Percentiles rank a stretch among this genome's conserved stretches.
Conservation (phyloP, 352 stramenopile species). For the Globisporangium nunn region DNA sequence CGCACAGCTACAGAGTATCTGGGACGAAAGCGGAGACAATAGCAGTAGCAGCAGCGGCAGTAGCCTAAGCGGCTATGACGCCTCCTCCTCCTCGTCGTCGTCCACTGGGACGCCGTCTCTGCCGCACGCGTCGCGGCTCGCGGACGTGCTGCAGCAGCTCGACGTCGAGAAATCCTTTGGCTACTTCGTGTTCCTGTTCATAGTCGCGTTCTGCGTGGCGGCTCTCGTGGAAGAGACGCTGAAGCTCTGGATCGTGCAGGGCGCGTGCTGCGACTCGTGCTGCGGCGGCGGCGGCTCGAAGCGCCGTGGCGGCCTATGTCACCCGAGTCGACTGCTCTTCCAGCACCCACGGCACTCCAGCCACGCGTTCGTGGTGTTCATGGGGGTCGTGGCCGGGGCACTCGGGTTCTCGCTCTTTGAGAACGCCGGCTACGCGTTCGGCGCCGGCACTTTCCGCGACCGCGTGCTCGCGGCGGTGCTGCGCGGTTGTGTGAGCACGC, state of each 20-base stretch:
- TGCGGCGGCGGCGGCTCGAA: slow-evolving; percentile 7
- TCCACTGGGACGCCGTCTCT: neutral
- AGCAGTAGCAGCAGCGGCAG: neutral
- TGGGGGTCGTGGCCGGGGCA: slow-evolving; percentile 37
- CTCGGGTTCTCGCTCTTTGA: slow-evolving; percentile 62
- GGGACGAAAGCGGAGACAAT: slow-evolving; percentile 2
- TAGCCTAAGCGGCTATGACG: neutral
- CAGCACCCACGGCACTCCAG: slow-evolving; percentile 34
- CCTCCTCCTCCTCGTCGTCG: neutral
- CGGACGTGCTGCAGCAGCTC: slow-evolving; percentile 36
- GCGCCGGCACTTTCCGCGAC: slow-evolving; percentile 19
- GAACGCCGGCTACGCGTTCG: slow-evolving; percentile 47
- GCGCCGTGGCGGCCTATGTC: slow-evolving; percentile 39
- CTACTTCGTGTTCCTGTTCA: slow-evolving; percentile 54
- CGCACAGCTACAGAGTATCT: slow-evolving; percentile 29
- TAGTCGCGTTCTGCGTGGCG: slow-evolving; percentile 45
- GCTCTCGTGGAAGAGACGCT: slow-evolving; percentile 55
- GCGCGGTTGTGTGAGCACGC: slow-evolving; percentile 31
- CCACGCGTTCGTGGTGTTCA: slow-evolving; percentile 54
- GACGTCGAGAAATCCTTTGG: slow-evolving; percentile 51
- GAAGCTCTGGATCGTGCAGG: slow-evolving; percentile 66
- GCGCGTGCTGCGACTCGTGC: slow-evolving; percentile 27
- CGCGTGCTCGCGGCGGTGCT: slow-evolving; percentile 32
- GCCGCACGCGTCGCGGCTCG: slow-evolving; percentile 23
- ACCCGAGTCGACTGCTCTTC: slow-evolving; percentile 40